Evolutionary conservation across 2,329 filamentous ascomycete genomes (phyloP), one percentile per base, ranked within the genome.

Genomic region (Sphaerulina vaccinii): DNA sequence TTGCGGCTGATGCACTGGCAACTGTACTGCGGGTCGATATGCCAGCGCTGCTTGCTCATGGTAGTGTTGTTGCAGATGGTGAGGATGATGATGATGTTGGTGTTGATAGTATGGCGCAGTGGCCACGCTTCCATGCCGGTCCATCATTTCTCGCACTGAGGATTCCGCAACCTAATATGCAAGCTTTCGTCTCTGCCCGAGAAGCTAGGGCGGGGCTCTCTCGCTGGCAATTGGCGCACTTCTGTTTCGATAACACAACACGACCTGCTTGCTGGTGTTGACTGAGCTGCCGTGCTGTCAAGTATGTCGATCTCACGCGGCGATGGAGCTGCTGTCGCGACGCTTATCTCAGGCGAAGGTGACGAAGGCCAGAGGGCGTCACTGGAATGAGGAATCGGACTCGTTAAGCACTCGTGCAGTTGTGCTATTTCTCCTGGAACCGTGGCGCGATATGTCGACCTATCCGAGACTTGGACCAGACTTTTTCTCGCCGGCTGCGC

Each of bases 1-100:
- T 19, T 51, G 55, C 46, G 48, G 49, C 49, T 48, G 67, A 66
- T 69, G 71, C 64, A 71, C 63, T 56, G 71, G 68, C 64, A 71
- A 66, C 62, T 65, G 68, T 61, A 67, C 58, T 55, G 27, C n/a
- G 27, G 63, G 59, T 58, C 64, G 64, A 56, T 71, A 72, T 58
- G 63, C 66, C 64, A 70, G 67, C 61, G 67, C 59, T 29, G 62
- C 57, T 65, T 59, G 59, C 38, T 65, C 59, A 62, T 65, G 63
- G 53, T 67, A 63, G 36, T 56, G 54, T 49, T 53, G 56, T 48
- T 60, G 51, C 43, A 41, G 51, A 21, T 52, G 53, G 37, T 44
- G 55, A 33, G 39, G 50, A 37, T 54, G 50, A 43, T 22, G 52
- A 27, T 38, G 48, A n/a, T 51, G 52, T 32, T 54, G 56, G n/a